Percentiles rank a stretch among this genome's conserved stretches.
Evolutionary conservation across 345 rosid genomes (phyloP).

Genomic region (Kernera saxatilis): DNA sequence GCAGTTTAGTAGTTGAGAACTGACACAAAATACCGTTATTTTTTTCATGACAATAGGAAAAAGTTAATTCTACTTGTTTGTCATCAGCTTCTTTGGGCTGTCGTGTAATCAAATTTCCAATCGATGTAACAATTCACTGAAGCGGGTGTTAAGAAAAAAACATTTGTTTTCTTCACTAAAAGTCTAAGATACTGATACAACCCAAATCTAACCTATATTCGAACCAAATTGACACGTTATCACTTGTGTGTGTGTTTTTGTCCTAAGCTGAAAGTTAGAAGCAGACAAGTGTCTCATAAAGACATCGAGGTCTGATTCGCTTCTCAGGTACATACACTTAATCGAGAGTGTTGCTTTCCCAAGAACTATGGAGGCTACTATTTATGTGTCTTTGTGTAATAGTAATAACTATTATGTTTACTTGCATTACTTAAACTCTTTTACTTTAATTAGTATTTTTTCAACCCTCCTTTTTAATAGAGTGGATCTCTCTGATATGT

Average conservation of each 20-base stretch:
- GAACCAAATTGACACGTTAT: constrained; percentile 24
- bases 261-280: neutral
- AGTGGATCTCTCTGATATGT: constrained; percentile 20
- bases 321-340: constrained; percentile 29
- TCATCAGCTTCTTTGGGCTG: neutral
- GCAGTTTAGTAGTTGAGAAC: neutral
- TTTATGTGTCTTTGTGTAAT: constrained; percentile 4
- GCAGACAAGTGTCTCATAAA: constrained; percentile 27
- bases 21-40: neutral
- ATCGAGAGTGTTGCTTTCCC: constrained; percentile 32
- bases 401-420: constrained; percentile 2
- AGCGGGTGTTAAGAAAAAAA: neutral
- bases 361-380: constrained; percentile 29
- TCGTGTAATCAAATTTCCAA: neutral
- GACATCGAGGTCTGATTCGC: constrained; percentile 24
- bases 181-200: constrained; percentile 8
- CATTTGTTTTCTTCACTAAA: neutral
- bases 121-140: constrained; percentile 26
- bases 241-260: neutral
- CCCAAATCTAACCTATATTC: constrained; percentile 26
- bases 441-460: neutral
- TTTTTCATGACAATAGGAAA: neutral
- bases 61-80: neutral
- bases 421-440: constrained; percentile 20
- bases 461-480: neutral